Percentiles rank a stretch among this genome's conserved stretches.
Evolutionary conservation across 1,139 yeast genomes (phyloP).

Genomic region (Hansenula lynferdii): DNA sequence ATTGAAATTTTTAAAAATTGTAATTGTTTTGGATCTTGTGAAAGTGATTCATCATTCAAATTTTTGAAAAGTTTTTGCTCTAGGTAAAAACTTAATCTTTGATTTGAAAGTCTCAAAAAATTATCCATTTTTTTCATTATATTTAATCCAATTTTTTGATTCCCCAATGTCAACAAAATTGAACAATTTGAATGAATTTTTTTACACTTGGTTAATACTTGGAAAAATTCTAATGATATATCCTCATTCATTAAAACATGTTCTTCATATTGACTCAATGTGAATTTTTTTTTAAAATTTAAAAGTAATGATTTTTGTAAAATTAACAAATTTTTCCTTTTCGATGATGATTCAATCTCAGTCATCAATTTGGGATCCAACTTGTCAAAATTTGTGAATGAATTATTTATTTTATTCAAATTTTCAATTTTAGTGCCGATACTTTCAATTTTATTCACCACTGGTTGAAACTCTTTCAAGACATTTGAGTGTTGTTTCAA

Average conservation of each 20-base stretch:
- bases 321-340: slow-evolving; percentile 36
- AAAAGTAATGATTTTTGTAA: slow-evolving; percentile 52
- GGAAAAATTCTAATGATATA: slow-evolving; percentile 57
- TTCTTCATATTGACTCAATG: slow-evolving; percentile 70
- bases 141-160: slow-evolving; percentile 65
- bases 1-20: slow-evolving; percentile 32
- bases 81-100: slow-evolving; percentile 28
- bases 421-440: slow-evolving; percentile 27
- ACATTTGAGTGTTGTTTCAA: slow-evolving; percentile 54
- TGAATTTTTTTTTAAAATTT: slow-evolving; percentile 60
- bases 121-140: slow-evolving; percentile 59
- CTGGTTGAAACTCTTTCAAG: slow-evolving; percentile 58
- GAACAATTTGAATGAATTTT: slow-evolving; percentile 63
- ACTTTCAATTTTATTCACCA: slow-evolving; percentile 33
- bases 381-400: slow-evolving; percentile 11
- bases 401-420: slow-evolving; percentile 28
- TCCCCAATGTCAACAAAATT: slow-evolving; percentile 60
- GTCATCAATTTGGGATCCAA: slow-evolving; percentile 27
- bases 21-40: slow-evolving; percentile 19
- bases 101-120: slow-evolving; percentile 28
- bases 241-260: slow-evolving; percentile 42
- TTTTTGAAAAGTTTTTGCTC: slow-evolving; percentile 25
- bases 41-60: too few relatives aligned
- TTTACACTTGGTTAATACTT: slow-evolving; percentile 56
- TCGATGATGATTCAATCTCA: slow-evolving; percentile 37